A percentile compares a stretch with the other conserved stretches of the same genome.
Evolutionary conservation across 2,329 filamentous ascomycete species (phyloP).

Genomic region (Claviceps sp.): DNA sequence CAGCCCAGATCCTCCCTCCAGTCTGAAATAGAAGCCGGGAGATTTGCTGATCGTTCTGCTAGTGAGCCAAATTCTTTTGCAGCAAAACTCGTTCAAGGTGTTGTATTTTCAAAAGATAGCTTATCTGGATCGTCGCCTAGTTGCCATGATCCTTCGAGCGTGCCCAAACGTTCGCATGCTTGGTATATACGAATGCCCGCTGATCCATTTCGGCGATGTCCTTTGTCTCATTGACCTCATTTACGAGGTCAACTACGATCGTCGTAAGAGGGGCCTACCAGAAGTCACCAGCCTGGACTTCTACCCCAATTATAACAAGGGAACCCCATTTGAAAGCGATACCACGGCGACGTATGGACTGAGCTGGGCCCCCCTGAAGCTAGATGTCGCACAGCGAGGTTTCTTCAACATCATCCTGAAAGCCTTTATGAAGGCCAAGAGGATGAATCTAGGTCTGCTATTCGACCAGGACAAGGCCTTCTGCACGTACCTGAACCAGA

Average conservation of each 20-base stretch:
- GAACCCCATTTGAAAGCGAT: constrained; percentile 10
- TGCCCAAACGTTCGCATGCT: constrained; percentile 19
- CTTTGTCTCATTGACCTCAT: constrained; percentile 22
- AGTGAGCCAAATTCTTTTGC: constrained; percentile 14
- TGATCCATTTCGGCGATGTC: constrained; percentile 24
- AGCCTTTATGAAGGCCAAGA: constrained; percentile 19
- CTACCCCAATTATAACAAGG: constrained; percentile 18
- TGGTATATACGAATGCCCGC: constrained; percentile 24
- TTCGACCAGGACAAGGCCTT: constrained; percentile 19
- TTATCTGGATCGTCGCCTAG: constrained; percentile 19
- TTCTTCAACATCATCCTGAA: constrained; percentile 21
- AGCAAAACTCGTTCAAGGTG: constrained; percentile 10
- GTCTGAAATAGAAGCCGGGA: not conserved
- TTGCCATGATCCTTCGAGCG: constrained; percentile 21
- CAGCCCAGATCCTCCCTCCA: not conserved
- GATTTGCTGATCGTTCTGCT: not conserved
- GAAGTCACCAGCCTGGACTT: constrained; percentile 19
- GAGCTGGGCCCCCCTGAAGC: constrained; percentile 12
- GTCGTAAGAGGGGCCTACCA: constrained; percentile 5
- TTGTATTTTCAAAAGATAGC: constrained; percentile 19
- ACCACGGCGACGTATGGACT: constrained; percentile 16
- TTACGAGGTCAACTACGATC: constrained; percentile 19
- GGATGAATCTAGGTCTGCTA: constrained; percentile 16
- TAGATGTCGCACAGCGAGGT: constrained; percentile 19
- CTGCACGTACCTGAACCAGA: constrained; percentile 13